A percentile compares a stretch with the other conserved stretches of the same genome.
Evolutionary conservation across 805 yeast genomes (phyloP).

Genomic region (Lipomyces orientalis): DNA sequence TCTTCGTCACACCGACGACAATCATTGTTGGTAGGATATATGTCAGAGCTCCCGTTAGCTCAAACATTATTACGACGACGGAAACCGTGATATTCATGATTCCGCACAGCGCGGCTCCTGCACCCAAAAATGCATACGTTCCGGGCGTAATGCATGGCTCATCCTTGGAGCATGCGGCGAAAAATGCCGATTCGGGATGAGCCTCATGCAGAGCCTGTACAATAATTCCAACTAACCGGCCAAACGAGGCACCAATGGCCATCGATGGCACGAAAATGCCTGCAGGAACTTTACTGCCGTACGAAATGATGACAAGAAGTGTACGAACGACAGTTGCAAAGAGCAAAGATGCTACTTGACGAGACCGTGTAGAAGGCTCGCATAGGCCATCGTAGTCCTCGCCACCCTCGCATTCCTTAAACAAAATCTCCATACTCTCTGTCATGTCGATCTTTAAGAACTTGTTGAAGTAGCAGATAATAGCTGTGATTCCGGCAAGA

Average conservation of each 20-base stretch:
- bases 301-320: slow-evolving; percentile 76
- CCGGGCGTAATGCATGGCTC: slow-evolving; percentile 83
- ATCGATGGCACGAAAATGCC: slow-evolving; percentile 96
- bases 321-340: slow-evolving; percentile 77
- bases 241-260: slow-evolving; percentile 97
- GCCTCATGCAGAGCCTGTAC: slow-evolving; percentile 59
- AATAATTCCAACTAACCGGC: slow-evolving; percentile 78
- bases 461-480: slow-evolving; percentile 80
- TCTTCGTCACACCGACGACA: slow-evolving; percentile 85
- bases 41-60: slow-evolving; percentile 90
- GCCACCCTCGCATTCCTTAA: slow-evolving; percentile 74
- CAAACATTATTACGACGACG: slow-evolving; percentile 94
- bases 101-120: slow-evolving; percentile 94
- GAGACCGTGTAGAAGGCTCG: slow-evolving; percentile 33
- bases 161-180: slow-evolving; percentile 51
- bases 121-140: slow-evolving; percentile 93
- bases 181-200: slow-evolving; percentile 48
- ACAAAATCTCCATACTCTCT: slow-evolving; percentile 86
- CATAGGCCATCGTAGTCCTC: slow-evolving; percentile 47
- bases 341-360: slow-evolving; percentile 58
- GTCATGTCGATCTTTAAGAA: slow-evolving; percentile 91
- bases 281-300: slow-evolving; percentile 93
- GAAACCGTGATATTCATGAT: slow-evolving; percentile 91
- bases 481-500: slow-evolving; percentile 71
- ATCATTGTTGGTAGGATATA: slow-evolving; percentile 96